These are phyloP conservation scores for Akanthomyces uredinophilus DNA, from an alignment of 2,329 filamentous ascomycete genomes.

Conservation along the genomic window DNA sequence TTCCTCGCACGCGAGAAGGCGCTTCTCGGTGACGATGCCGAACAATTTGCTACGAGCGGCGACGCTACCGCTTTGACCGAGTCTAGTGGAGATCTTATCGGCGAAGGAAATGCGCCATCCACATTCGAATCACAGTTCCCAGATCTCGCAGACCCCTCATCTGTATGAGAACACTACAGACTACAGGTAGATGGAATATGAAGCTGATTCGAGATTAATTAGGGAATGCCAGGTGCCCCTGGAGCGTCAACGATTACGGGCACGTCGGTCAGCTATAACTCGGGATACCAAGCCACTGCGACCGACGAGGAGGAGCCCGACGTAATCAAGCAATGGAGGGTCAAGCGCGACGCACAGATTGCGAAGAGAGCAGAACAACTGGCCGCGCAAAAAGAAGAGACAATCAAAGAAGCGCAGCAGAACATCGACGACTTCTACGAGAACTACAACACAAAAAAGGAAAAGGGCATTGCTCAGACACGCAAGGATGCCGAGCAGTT, in stretches of 20 bases:
- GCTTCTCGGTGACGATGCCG: slow-evolving; percentile 83
- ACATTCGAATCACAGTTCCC: slow-evolving; percentile 87
- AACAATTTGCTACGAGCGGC: slow-evolving; percentile 76
- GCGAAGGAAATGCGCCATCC: slow-evolving; percentile 54
- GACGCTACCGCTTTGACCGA: slow-evolving; percentile 63
- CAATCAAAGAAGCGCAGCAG: slow-evolving; percentile 80
- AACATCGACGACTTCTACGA: slow-evolving; percentile 99
- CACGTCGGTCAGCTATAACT: slow-evolving; percentile 57
- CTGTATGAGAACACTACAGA: slow-evolving; percentile 22
- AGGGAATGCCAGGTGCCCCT: slow-evolving; percentile 28
- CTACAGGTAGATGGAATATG: slow-evolving; percentile 4
- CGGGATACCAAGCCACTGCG: slow-evolving; percentile 52
- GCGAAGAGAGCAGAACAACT: slow-evolving; percentile 82
- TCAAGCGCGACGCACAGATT: slow-evolving; percentile 77
- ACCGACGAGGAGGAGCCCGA: slow-evolving; percentile 79
- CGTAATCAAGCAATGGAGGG: slow-evolving; percentile 86
- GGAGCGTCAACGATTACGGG: slow-evolving; percentile 60
- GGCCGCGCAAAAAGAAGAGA: slow-evolving; percentile 74
- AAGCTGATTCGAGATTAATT: neutral
- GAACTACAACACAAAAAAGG: slow-evolving; percentile 97
- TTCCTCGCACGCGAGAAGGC: slow-evolving; percentile 92
- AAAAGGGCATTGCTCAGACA: slow-evolving; percentile 86
- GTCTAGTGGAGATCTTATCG: slow-evolving; percentile 64
- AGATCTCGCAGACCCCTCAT: slow-evolving; percentile 52
- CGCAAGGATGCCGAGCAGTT: slow-evolving; percentile 92